phyloP scores from a whole-genome alignment of 2,329 filamentous ascomycete genomes.

The Leptographium flavum region DNA sequence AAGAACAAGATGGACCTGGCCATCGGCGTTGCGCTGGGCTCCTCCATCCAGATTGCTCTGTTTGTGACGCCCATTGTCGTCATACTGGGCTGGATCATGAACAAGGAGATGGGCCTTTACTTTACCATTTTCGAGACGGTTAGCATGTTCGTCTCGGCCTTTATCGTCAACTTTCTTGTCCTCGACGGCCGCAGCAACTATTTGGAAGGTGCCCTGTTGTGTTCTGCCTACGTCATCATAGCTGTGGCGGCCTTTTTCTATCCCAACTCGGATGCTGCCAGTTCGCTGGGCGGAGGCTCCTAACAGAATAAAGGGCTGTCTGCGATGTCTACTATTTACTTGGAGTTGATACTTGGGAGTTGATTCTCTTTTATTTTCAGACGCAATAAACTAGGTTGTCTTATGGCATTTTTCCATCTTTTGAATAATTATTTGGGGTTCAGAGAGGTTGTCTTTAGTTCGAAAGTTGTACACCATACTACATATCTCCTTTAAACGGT shows the following conservation, averaged over 20 bases:
- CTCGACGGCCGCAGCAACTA: slow-evolving; percentile 58
- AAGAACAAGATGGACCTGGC: slow-evolving; percentile 50
- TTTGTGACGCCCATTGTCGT: slow-evolving; percentile 47
- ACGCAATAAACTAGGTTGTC: too few relatives aligned
- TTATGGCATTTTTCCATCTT: too few relatives aligned
- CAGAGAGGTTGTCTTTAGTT: too few relatives aligned
- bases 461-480: too few relatives aligned
- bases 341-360: not conserved
- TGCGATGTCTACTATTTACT: slow-evolving; percentile 3
- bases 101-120: slow-evolving; percentile 46
- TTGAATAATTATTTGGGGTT: too few relatives aligned
- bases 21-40: slow-evolving; percentile 45
- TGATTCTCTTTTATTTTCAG: not conserved
- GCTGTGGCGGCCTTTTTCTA: slow-evolving; percentile 15
- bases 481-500: too few relatives aligned
- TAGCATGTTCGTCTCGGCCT: slow-evolving; percentile 53
- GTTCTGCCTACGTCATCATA: slow-evolving; percentile 17
- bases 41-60: slow-evolving; percentile 46
- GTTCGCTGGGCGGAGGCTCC: slow-evolving; percentile 10
- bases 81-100: slow-evolving; percentile 42
- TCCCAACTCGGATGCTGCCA: slow-evolving; percentile 12
- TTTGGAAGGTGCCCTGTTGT: slow-evolving; percentile 24
- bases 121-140: slow-evolving; percentile 67
- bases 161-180: slow-evolving; percentile 65
- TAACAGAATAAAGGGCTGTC: too few relatives aligned